Conservation (phyloP, 495 filamentous ascomycete genomes). For the Penicillium ochrochloron region DNA sequence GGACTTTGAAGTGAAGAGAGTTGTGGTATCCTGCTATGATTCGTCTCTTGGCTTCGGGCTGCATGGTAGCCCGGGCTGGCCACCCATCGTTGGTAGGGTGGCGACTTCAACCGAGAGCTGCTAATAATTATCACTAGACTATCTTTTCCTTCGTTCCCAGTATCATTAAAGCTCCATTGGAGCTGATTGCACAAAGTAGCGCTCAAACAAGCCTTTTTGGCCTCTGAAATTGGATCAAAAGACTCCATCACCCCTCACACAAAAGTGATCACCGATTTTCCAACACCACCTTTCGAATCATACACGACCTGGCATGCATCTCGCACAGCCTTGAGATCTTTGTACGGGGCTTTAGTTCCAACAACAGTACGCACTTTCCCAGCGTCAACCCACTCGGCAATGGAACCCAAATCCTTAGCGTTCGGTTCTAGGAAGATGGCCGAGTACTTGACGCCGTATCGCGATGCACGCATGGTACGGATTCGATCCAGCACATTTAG, state of each 20-base stretch:
- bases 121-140: neutral
- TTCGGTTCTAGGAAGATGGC: constrained; percentile 44
- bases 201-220: neutral
- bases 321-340: constrained; percentile 52
- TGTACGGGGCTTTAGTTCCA: constrained; percentile 44
- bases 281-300: constrained; percentile 57
- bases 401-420: constrained; percentile 46
- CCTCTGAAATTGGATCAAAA: neutral
- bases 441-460: constrained; percentile 44
- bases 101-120: neutral
- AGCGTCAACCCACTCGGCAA: constrained; percentile 47
- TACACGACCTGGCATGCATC: constrained; percentile 51
- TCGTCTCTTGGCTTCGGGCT: constrained; percentile 7
- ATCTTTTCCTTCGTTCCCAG: neutral
- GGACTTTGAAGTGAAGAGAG: neutral
- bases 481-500: constrained; percentile 44
- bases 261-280: constrained; percentile 54
- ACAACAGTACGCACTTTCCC: constrained; percentile 52
- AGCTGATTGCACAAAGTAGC: neutral
- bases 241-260: neutral
- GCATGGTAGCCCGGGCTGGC: neutral
- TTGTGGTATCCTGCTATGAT: constrained; percentile 9
- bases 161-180: neutral
- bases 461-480: constrained; percentile 32
- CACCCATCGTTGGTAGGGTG: neutral